Percentiles rank a stretch among this genome's conserved stretches.
Evolutionary conservation across 73 alveolate genomes (phyloP).

Genomic region (Blepharisma stoltei): DNA sequence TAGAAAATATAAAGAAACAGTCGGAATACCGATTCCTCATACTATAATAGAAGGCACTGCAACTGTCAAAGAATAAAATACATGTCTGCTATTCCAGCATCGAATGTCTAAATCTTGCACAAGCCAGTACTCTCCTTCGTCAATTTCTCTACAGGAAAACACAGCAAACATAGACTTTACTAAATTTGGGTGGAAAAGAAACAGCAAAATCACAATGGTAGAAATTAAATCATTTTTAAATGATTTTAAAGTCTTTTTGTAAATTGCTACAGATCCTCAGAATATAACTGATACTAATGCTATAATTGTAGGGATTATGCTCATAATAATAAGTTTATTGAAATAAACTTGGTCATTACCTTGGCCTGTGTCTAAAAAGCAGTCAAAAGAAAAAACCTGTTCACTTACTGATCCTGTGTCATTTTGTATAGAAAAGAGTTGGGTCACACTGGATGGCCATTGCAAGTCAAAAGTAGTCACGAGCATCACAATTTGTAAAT

Average conservation of each 20-base stretch:
- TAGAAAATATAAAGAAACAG: constrained; percentile 42
- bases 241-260: constrained; percentile 28
- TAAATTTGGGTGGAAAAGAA: constrained; percentile 38
- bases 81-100: constrained; percentile 41
- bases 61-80: neutral
- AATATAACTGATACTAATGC: constrained; percentile 29
- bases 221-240: constrained; percentile 34
- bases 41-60: constrained; percentile 45
- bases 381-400: constrained; percentile 59
- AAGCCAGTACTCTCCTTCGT: constrained; percentile 27
- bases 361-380: constrained; percentile 40
- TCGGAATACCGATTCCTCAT: constrained; percentile 63
- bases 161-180: neutral
- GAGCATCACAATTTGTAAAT: constrained; percentile 44
- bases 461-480: constrained; percentile 55
- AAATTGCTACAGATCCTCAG: constrained; percentile 37
- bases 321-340: constrained; percentile 40
- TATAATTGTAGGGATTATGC: constrained; percentile 38
- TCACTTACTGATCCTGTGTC: constrained; percentile 48
- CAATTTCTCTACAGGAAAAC: neutral
- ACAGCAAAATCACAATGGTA: constrained; percentile 34
- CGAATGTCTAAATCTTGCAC: constrained; percentile 25
- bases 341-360: constrained; percentile 34
- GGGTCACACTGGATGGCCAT: constrained; percentile 53
- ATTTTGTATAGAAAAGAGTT: constrained; percentile 39